A percentile compares a stretch with the other conserved stretches of the same genome.
Conservation (phyloP, 2,329 filamentous ascomycete species). For the Colletotrichum costaricense region DNA sequence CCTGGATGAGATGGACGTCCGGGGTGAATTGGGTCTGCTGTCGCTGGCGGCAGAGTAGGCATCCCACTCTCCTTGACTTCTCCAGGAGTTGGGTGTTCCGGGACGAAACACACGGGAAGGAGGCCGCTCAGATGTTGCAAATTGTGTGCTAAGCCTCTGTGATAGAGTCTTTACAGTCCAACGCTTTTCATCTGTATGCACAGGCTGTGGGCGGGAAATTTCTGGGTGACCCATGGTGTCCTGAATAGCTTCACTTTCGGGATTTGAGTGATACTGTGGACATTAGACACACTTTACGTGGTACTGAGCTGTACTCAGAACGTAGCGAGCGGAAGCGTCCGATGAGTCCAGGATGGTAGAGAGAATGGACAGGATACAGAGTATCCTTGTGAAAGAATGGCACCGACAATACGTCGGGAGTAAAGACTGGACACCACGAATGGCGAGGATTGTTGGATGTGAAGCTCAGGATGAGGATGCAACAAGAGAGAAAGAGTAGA, state of each 20-base stretch:
- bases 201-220: constrained; percentile 1
- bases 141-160: background rate
- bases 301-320: no score
- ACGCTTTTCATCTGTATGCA: constrained; percentile 5
- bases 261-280: no score
- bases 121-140: background rate
- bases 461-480: background rate
- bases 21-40: background rate
- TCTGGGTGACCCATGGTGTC: background rate
- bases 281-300: no score
- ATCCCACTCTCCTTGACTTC: constrained; percentile 22
- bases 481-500: background rate
- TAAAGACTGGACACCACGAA: constrained; percentile 1
- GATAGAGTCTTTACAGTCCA: background rate
- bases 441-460: background rate
- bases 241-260: background rate
- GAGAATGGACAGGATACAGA: background rate
- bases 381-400: constrained; percentile 6
- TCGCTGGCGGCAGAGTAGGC: constrained; percentile 11
- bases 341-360: background rate
- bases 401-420: constrained; percentile 6
- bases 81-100: constrained; percentile 11
- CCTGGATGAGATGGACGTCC: background rate
- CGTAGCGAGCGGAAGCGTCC: no score
- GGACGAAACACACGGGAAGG: background rate